Evolutionary conservation across 164 flowering plant genomes (phyloP), one percentile per base, ranked within the genome.

Genomic region (Brasenia schreberi): DNA sequence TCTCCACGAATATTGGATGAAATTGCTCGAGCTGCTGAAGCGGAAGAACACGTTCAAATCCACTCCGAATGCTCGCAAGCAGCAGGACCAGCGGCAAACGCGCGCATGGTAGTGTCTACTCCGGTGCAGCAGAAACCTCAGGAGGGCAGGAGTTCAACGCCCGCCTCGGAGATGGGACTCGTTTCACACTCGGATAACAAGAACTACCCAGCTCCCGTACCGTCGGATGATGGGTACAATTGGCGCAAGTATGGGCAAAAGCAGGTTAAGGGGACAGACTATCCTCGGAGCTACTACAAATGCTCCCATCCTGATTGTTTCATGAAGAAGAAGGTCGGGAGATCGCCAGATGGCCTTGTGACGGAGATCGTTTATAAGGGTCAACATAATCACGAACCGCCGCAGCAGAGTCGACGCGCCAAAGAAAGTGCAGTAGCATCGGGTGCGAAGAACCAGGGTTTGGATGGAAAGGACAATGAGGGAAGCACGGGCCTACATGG

Each of bases 171-270:
- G 65, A 65, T n/a, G n/a, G 62, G 3, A 11, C 9, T 60, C n/a
- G 62, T 60, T 18, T 14, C 65, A 63, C 77, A 69, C 61, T 72
- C 80, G 44, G 69, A 69, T 18, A 67, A 76, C 39, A 64, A 42
- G 56, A 75, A 74, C 68, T 58, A 39, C 19, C 49, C 69, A 66
- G 42, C 83, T 63, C 43, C 72, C 67, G 65, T 64, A 64, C 75
- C 87, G 53, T 62, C 78, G 19, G 66, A 73, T 67, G 98, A 92
- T 81, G 92, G 95, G 23, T 92, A 78, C 74, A 87, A 87, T 63
- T 92, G 98, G 98, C 80, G 98, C 12, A 92, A 92, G 70, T 92
- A 92, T 81, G 98, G 98, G 66, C 95, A 92, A 72, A 92, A 92
- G 79, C 92, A 77, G 77, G 96, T 92, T 49, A 92, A 88, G 72